Base-by-base conservation (phyloP, 2,329 filamentous ascomycete species). In the Biscogniauxia marginata region DNA sequence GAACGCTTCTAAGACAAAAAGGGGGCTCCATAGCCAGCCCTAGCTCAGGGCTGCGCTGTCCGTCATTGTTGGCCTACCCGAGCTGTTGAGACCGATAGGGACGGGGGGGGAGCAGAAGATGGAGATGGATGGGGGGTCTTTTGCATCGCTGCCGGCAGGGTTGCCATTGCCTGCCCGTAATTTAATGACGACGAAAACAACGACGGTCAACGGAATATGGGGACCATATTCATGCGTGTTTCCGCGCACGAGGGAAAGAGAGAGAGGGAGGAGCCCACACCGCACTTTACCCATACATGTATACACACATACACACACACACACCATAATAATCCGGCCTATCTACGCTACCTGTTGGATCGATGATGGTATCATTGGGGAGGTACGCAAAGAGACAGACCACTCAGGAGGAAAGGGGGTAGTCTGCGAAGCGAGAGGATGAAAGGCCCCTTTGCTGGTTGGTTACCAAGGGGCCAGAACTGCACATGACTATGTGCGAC, bases 361-460 rank as follows among this genome's bases (percentile, higher is more conserved):
- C 30, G 13, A 39, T 39, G 9, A 11, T n/a, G 6, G 13, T 39
- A 11, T 39, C 30, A 39, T 39, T n/a, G 30, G 30, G 30, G 11
- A 39, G 30, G 30, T 39, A 39, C 13, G 9, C 30, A 8, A 39
- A 39, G 5, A 6, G 8, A 39, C 11, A 39, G 30, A 39, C 9
- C 30, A 39, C 30, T 39, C 6, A 39, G 13, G 11, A 39, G n/a
- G 30, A 39, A 39, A 39, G 30, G 30, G n/a, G 30, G 30, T 39
- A 39, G 30, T 39, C 30, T 39, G 11, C 30, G 30, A 39, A 4
- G 3, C 30, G 30, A 16, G 13, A 39, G 30, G 30, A 39, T n/a
- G 30, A 39, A 39, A 16, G 30, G 53, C 25, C 49, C 43, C 50
- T 51, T 46, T 54, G 59, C 52, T 60, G 59, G 59, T 62, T 59